Evolutionary conservation across 495 filamentous ascomycete genomes (phyloP).

Genomic region (Monascus purpureus): DNA sequence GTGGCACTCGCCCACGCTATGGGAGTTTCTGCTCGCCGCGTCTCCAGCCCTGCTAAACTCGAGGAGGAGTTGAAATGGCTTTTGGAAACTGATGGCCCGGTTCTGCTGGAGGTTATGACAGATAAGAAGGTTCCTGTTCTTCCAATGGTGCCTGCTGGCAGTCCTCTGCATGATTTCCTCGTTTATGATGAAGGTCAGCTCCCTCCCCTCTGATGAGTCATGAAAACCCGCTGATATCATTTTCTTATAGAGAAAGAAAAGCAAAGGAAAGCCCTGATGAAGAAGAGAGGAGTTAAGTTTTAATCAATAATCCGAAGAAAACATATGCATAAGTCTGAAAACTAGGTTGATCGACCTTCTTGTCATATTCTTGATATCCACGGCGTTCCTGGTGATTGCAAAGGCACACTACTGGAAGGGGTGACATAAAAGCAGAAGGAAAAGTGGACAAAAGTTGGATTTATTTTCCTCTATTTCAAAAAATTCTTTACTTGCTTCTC

Average conservation of each 20-base stretch:
- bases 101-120: slow-evolving; percentile 47
- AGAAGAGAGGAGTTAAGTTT: slow-evolving; percentile 41
- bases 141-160: slow-evolving; percentile 87
- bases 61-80: slow-evolving; percentile 74
- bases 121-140: slow-evolving; percentile 94
- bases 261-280: slow-evolving; percentile 57
- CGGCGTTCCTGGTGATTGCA: slow-evolving; percentile 32
- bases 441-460: too few species aligned
- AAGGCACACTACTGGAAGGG: slow-evolving; percentile 25
- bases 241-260: slow-evolving; percentile 55
- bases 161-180: slow-evolving; percentile 83
- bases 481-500: too few species aligned
- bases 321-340: too few species aligned
- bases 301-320: slow-evolving; percentile 8
- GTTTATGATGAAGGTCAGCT: slow-evolving; percentile 68
- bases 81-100: slow-evolving; percentile 66
- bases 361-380: slow-evolving; percentile 25
- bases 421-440: too few species aligned
- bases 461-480: too few species aligned
- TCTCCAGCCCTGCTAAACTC: slow-evolving; percentile 55
- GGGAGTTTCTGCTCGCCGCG: slow-evolving; percentile 56
- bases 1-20: slow-evolving; percentile 75
- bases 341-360: slow-evolving; percentile 4
- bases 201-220: not conserved
- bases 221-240: not conserved